Evolutionary conservation across 805 yeast genomes (phyloP), one percentile per base, ranked within the genome.

Genomic region (Metschnikowia kofuensis): DNA sequence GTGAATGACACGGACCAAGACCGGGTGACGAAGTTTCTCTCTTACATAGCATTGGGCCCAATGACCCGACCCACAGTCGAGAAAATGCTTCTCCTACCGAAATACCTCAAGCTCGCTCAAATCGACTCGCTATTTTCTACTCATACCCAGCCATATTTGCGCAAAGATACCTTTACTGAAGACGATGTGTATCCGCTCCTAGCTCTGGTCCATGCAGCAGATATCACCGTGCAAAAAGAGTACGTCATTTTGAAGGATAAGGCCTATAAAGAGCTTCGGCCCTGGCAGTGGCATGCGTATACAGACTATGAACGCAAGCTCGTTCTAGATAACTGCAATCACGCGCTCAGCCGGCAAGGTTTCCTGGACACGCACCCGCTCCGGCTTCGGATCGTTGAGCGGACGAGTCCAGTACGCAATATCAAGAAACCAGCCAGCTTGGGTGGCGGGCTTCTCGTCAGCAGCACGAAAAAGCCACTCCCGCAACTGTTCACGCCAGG

Each of bases 361-460:
- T 73, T 60, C 49, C 69, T 67, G 60, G 75, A 68, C 36, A 69
- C 76, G 9, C 77, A 73, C 52, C 77, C 78, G 7, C 59, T 72
- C 44, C 56, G 78, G 36, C 66, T 58, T 47, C 69, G 68, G 49
- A 61, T 73, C 21, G 53, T 52, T 12, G 59, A 55, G 13, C 44
- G 44, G 16, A 35, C 30, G 10, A 40, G 49, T 34, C 48, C 58
- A 1, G 41, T 28, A 11, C 45, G 41, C 7, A 16, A 14, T 13
- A 35, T 49, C 6, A 42, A 46, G 32, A 56, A 54, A 38, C 37
- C 45, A 11, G 38, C 47, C 21, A 47, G 47, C 61, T 70, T 52
- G 56, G 72, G 47, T 31, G 69, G 67, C 7, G 65, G 67, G 13
- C 53, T 58, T 47, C 55, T 61, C 44, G 52, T 47, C 38, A 49